These are phyloP conservation scores for Myriosclerotinia duriaeana DNA, from an alignment of 2,329 filamentous ascomycete genomes.

Conservation along the genomic window DNA sequence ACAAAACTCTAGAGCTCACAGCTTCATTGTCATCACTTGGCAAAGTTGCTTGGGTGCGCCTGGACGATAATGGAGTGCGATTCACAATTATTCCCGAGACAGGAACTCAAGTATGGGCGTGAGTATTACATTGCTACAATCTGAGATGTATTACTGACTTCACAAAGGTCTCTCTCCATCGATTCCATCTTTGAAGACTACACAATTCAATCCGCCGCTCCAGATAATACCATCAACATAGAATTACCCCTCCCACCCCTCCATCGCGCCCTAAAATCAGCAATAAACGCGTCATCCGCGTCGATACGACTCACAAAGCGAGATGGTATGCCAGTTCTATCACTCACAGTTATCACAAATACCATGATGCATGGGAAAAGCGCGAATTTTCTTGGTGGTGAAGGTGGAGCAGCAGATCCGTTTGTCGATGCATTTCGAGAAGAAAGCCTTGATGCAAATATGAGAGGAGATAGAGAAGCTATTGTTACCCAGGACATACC, in stretches of 20 bases:
- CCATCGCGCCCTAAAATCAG: slow-evolving; percentile 88
- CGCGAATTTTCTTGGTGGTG: slow-evolving; percentile 38
- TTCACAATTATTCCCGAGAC: slow-evolving; percentile 96
- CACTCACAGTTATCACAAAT: slow-evolving; percentile 82
- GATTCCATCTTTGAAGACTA: slow-evolving; percentile 88
- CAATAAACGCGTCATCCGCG: slow-evolving; percentile 75
- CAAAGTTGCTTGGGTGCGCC: slow-evolving; percentile 52
- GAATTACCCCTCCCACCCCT: slow-evolving; percentile 88
- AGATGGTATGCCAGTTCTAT: slow-evolving; percentile 80
- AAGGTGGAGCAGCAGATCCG: slow-evolving; percentile 43
- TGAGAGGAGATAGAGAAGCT: slow-evolving; percentile 75
- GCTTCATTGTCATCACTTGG: slow-evolving; percentile 60
- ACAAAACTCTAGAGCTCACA: slow-evolving; percentile 54
- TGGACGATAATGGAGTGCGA: slow-evolving; percentile 82
- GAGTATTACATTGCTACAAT: slow-evolving; percentile 46
- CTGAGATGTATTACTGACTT: slow-evolving; percentile 31
- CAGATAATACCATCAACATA: slow-evolving; percentile 88
- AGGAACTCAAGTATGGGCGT: slow-evolving; percentile 96
- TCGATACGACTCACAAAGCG: slow-evolving; percentile 91
- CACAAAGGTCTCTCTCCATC: slow-evolving; percentile 56
- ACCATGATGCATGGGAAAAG: slow-evolving; percentile 54
- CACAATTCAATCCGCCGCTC: slow-evolving; percentile 79
- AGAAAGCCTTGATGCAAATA: slow-evolving; percentile 53
- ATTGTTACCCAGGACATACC: slow-evolving; percentile 94
- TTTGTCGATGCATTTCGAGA: slow-evolving; percentile 52